Evolutionary conservation across 495 filamentous ascomycete species (phyloP).

Genomic region (Ascobolus immersus): DNA sequence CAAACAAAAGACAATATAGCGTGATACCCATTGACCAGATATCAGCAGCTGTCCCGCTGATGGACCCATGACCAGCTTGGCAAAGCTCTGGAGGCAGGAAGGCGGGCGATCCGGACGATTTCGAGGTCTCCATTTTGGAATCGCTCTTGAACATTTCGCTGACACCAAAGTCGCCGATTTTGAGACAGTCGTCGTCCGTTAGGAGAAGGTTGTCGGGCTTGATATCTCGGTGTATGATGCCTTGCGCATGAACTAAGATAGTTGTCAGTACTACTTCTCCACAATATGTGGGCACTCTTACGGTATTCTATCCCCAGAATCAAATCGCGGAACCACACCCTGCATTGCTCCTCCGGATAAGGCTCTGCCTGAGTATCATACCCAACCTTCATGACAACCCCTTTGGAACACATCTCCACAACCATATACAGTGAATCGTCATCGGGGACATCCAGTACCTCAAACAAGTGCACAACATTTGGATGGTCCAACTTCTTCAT

Average conservation of each 20-base stretch:
- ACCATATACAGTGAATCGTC: conserved; percentile 97
- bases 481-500: conserved; percentile 96
- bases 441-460: conserved; percentile 83
- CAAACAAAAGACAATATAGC: conserved; percentile 77
- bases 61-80: conserved; percentile 61
- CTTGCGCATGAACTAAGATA: conserved; percentile 56
- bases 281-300: conserved; percentile 20
- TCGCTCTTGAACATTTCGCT: conserved; percentile 94
- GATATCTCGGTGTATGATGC: conserved; percentile 88
- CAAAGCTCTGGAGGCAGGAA: conserved; percentile 89
- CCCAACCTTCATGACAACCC: conserved; percentile 88
- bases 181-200: conserved; percentile 72
- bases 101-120: conserved; percentile 82
- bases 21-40: conserved; percentile 98
- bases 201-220: conserved; percentile 91
- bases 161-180: conserved; percentile 94
- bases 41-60: conserved; percentile 73
- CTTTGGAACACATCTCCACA: conserved; percentile 95
- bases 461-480: conserved; percentile 76
- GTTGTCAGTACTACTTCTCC: not conserved
- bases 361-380: conserved; percentile 61
- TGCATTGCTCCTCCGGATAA: conserved; percentile 58
- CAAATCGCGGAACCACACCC: conserved; percentile 84
- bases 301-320: conserved; percentile 87
- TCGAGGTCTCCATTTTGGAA: conserved; percentile 71